Evolutionary conservation across 2,329 filamentous ascomycete genomes (phyloP).

Genomic region (Pseudogymnoascus sp.): DNA sequence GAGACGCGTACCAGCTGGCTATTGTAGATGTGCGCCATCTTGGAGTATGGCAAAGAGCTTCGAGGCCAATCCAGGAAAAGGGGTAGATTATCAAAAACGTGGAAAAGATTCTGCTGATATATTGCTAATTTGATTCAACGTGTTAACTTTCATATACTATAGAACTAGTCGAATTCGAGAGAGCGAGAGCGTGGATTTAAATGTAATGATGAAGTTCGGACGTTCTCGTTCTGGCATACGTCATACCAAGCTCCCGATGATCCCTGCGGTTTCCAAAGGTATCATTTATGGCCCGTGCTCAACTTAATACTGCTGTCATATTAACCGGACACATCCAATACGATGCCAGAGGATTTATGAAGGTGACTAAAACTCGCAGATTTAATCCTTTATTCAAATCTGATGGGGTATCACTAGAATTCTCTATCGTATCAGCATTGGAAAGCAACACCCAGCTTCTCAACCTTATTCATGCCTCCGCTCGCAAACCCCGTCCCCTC

Average conservation of each 20-base stretch:
- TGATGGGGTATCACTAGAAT: slow-evolving; percentile 3
- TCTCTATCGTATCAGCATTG: slow-evolving; percentile 51
- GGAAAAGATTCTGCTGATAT: background rate
- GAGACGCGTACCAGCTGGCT: slow-evolving; percentile 33
- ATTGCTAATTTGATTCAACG: background rate
- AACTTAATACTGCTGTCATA: background rate
- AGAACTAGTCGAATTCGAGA: background rate
- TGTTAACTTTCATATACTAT: background rate
- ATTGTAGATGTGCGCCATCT: slow-evolving; percentile 31
- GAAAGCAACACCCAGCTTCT: slow-evolving; percentile 70
- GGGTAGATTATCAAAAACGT: background rate
- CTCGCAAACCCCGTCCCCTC: slow-evolving; percentile 92
- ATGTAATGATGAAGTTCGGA: background rate
- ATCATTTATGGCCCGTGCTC: background rate
- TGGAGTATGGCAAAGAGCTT: background rate
- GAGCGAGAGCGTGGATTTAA: background rate
- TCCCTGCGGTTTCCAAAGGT: slow-evolving; percentile 4
- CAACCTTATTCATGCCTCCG: slow-evolving; percentile 73
- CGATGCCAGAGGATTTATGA: background rate
- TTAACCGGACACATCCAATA: background rate
- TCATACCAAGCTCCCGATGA: slow-evolving; percentile 1
- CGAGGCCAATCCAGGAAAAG: background rate
- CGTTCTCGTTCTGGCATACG: background rate
- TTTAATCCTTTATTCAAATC: background rate
- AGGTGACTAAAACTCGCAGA: background rate